Conservation (phyloP, 2,329 filamentous ascomycete genomes). For the Aspergillus transmontanensis region DNA sequence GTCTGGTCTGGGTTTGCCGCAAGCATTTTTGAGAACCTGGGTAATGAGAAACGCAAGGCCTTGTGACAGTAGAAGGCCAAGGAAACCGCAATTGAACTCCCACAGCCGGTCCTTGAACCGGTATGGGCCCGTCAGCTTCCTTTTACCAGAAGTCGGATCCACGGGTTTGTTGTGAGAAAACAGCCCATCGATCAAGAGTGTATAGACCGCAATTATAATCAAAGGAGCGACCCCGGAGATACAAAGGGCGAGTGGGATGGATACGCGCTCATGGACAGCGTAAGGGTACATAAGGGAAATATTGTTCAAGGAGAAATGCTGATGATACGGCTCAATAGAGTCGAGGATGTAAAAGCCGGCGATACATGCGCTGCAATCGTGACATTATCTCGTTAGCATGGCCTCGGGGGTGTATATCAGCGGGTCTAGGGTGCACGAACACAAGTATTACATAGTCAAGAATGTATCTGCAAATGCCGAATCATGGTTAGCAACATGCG, state of each 20-base stretch:
- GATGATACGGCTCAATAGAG: slow-evolving; percentile 57
- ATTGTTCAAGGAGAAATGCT: slow-evolving; percentile 60
- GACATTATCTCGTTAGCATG: slow-evolving; percentile 8
- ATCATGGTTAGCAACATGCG: slow-evolving; percentile 3
- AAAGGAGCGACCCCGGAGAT: slow-evolving; percentile 55
- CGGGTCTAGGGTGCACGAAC: slow-evolving; percentile 39
- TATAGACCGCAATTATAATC: slow-evolving; percentile 57
- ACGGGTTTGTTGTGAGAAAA: slow-evolving; percentile 55
- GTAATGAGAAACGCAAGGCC: slow-evolving; percentile 61
- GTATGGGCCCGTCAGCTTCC: slow-evolving; percentile 49
- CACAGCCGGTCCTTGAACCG: slow-evolving; percentile 60
- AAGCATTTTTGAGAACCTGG: slow-evolving; percentile 60
- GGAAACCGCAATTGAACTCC: slow-evolving; percentile 63
- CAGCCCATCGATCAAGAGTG: slow-evolving; percentile 59
- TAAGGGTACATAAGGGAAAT: slow-evolving; percentile 61
- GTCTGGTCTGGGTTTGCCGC: slow-evolving; percentile 62
- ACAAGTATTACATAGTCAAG: slow-evolving; percentile 62
- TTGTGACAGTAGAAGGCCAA: slow-evolving; percentile 58
- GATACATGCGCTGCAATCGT: slow-evolving; percentile 50
- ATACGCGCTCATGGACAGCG: slow-evolving; percentile 57
- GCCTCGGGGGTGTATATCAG: not conserved
- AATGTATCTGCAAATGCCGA: slow-evolving; percentile 50
- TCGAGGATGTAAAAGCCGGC: slow-evolving; percentile 56
- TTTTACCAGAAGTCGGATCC: slow-evolving; percentile 36
- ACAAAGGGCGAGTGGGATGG: slow-evolving; percentile 52